Evolutionary conservation across 768 basidiomycete genomes (phyloP).

Genomic region (Hirschioporus abietinus): DNA sequence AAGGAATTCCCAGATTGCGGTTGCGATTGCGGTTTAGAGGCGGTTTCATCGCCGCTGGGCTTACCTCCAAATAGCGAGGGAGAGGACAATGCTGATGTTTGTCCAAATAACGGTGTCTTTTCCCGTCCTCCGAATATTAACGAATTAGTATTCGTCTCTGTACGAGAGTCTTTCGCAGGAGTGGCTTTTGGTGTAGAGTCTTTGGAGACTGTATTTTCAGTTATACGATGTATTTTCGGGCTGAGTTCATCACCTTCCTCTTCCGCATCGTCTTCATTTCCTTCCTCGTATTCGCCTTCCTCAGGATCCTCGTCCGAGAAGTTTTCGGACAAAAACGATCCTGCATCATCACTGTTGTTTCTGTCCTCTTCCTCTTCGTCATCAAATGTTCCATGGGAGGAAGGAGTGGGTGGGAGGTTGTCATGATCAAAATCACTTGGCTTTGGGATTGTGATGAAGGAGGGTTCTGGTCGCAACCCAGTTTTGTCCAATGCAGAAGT

Average conservation of each 20-base stretch:
- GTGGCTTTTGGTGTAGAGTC: background rate
- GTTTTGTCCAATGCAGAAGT: slow-evolving; percentile 34
- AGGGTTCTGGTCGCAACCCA: slow-evolving; percentile 28
- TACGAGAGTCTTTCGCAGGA: background rate
- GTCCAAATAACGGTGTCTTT: background rate
- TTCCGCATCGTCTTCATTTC: slow-evolving; percentile 23
- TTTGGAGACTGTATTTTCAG: background rate
- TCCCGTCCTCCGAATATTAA: background rate
- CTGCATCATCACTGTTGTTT: slow-evolving; percentile 20
- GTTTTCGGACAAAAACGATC: slow-evolving; percentile 30
- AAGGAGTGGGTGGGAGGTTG: slow-evolving; percentile 6
- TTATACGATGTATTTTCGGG: background rate
- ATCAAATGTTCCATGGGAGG: slow-evolving; percentile 6
- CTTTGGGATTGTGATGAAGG: slow-evolving; percentile 40
- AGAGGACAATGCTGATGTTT: slow-evolving; percentile 26
- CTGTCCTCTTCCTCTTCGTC: slow-evolving; percentile 25
- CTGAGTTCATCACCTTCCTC: slow-evolving; percentile 14
- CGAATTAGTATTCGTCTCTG: background rate
- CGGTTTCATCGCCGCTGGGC: background rate
- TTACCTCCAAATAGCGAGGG: background rate
- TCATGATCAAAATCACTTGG: slow-evolving; percentile 23
- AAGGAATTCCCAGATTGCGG: background rate
- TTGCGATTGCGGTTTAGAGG: background rate
- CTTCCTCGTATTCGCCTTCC: slow-evolving; percentile 18
- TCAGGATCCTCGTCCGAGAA: slow-evolving; percentile 9